Conservation (phyloP, 2,329 filamentous ascomycete species). For the Fusarium coffeatum region DNA sequence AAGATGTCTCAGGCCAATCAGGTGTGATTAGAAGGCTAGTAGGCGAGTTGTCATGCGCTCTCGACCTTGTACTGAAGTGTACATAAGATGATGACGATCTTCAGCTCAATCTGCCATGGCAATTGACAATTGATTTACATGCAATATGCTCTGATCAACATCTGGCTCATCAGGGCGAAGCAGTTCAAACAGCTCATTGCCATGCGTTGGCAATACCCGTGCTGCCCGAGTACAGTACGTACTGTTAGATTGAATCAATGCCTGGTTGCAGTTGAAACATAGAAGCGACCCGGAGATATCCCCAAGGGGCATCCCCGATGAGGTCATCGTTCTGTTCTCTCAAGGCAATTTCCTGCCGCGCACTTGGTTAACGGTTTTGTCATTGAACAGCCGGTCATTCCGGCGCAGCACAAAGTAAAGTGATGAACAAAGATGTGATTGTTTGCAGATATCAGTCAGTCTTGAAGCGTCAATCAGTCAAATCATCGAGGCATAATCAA, state of each 20-base stretch:
- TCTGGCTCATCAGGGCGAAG: background rate
- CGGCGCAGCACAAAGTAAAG: background rate
- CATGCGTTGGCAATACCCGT: slow-evolving; percentile 16
- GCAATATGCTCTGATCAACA: background rate
- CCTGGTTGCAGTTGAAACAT: slow-evolving; percentile 25
- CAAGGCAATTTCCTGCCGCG: slow-evolving; percentile 8
- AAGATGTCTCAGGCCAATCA: slow-evolving; percentile 22
- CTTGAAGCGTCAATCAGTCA: background rate
- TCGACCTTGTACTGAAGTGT: background rate
- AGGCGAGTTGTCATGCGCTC: slow-evolving; percentile 15
- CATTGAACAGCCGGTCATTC: background rate
- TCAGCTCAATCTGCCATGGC: slow-evolving; percentile 14
- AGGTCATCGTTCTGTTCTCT: slow-evolving; percentile 4
- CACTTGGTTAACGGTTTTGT: slow-evolving; percentile 1
- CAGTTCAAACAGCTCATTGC: slow-evolving; percentile 15
- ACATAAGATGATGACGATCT: slow-evolving; percentile 18
- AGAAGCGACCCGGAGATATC: slow-evolving; percentile 22
- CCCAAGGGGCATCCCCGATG: slow-evolving; percentile 9
- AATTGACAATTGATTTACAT: slow-evolving; percentile 17
- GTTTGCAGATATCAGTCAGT: background rate
- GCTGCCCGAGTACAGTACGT: background rate
- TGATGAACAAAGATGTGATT: background rate
- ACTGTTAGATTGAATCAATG: background rate
- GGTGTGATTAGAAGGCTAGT: background rate
- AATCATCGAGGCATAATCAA: slow-evolving; percentile 10